Evolutionary conservation across 2,329 filamentous ascomycete species (phyloP), one percentile per base, ranked within the genome.

Genomic region (Parastagonospora avenae): DNA sequence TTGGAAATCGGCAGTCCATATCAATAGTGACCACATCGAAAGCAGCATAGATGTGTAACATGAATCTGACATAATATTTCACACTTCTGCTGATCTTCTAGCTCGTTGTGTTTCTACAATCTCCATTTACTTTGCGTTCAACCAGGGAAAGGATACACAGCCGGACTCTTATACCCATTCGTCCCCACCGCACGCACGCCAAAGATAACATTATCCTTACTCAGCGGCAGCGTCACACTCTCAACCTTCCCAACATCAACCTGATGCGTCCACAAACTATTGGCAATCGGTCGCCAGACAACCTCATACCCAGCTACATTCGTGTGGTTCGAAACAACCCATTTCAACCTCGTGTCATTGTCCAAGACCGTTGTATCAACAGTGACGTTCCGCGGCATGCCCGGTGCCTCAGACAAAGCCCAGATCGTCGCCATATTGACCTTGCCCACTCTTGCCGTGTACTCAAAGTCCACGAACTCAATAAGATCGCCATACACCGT

Each of bases 141-240:
- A 2, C 59, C 65, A 2, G 77, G 73, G 50, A 77, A 71, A 3
- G 77, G 77, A 59, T 76, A 78, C 2, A 75, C 74, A 44, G 78
- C 79, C 4, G 78, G 79, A 62, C 77, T 80, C 68, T 76, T 80
- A 48, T 76, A 78, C n/a, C 80, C 80, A 63, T 80, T 78, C 51
- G 58, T 73, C 0, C 79, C 79, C 4, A 82, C 79, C 15, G 80
- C 74, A 55, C 82, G 71, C 0, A 85, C 74, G 0, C 83, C 82
- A 68, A 85, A 84, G 19, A 82, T 77, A 10, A 82, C 79, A 68
- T 84, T 82, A 54, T 86, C 83, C 68, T 84, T 84, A 48, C 77
- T 80, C 55, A 85, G 62, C 1, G 75, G 64, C 12, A 85, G 67
- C 4, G 74, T 80, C 4, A 75, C 78, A 35, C 64, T 72, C 0